Evolutionary conservation across 805 yeast genomes (phyloP).

Genomic region (Candida saitoana): DNA sequence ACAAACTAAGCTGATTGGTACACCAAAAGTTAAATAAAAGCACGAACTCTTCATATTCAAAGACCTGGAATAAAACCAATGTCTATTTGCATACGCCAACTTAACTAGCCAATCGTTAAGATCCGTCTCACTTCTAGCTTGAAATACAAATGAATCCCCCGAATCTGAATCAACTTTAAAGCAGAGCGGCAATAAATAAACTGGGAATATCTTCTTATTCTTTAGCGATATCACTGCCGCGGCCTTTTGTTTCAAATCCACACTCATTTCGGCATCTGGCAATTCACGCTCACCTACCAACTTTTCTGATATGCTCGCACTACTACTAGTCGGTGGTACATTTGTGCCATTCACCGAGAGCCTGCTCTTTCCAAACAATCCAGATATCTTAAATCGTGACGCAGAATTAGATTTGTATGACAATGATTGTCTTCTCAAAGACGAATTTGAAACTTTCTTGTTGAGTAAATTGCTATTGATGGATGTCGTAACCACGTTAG

Average conservation of each 20-base stretch:
- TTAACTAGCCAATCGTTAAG: conserved; percentile 69
- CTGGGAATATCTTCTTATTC: conserved; percentile 46
- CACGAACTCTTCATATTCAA: conserved; percentile 22
- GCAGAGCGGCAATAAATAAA: conserved; percentile 44
- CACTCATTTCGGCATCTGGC: conserved; percentile 46
- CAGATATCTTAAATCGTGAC: conserved; percentile 51
- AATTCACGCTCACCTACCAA: conserved; percentile 51
- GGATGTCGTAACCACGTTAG: conserved; percentile 4
- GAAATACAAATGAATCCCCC: conserved; percentile 56
- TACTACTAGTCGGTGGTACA: conserved; percentile 14
- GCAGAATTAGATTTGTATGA: conserved; percentile 35
- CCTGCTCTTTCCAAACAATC: conserved; percentile 51
- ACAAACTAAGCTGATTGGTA: conserved; percentile 75
- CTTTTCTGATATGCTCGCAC: conserved; percentile 32
- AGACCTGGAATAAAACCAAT: conserved; percentile 50
- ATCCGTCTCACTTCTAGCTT: conserved; percentile 58
- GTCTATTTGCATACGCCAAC: conserved; percentile 45
- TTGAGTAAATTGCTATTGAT: conserved; percentile 11
- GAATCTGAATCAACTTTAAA: conserved; percentile 45
- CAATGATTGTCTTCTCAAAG: conserved; percentile 35
- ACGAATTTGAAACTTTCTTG: conserved; percentile 27
- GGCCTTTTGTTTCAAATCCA: conserved; percentile 51
- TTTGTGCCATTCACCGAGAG: conserved; percentile 46
- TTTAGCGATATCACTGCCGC: conserved; percentile 42
- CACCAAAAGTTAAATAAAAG: conserved; percentile 63